A percentile compares a stretch with the other conserved stretches of the same genome.
Conservation (phyloP, 2,329 filamentous ascomycete genomes). For the Pseudogymnoascus sp. region DNA sequence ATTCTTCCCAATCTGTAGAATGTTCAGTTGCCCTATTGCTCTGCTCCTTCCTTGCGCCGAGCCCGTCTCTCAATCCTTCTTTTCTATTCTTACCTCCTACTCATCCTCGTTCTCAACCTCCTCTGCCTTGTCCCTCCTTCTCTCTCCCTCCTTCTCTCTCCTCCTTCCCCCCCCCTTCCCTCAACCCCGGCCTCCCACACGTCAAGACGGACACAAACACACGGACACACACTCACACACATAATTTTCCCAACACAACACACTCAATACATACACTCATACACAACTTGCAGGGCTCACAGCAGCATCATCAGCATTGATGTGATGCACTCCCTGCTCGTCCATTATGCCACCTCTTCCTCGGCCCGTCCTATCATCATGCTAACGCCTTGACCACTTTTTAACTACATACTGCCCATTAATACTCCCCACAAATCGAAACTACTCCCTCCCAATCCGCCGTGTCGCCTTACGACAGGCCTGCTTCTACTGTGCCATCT, state of each 20-base stretch:
- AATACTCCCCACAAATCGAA: not conserved
- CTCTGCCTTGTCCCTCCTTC: not conserved
- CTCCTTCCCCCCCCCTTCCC: not conserved
- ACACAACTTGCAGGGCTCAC: slow-evolving; percentile 1
- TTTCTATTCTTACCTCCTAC: not conserved
- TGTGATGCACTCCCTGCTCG: not conserved
- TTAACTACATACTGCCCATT: not conserved
- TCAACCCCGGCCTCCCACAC: not conserved
- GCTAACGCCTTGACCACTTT: not conserved
- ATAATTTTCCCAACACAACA: not conserved
- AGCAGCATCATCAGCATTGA: slow-evolving; percentile 9
- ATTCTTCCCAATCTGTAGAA: not conserved
- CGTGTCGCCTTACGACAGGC: not conserved
- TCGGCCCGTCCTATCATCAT: slow-evolving; percentile 1
- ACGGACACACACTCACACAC: slow-evolving; percentile 1
- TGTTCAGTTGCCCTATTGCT: not conserved
- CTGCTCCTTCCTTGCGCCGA: not conserved
- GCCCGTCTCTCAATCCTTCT: not conserved
- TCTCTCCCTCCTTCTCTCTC: not conserved
- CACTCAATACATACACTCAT: not conserved
- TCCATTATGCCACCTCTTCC: slow-evolving; percentile 1
- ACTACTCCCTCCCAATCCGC: not conserved
- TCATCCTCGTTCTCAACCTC: not conserved
- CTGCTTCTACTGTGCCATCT: not conserved
- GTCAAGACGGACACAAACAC: not conserved